These are phyloP conservation scores for Parsonsia alboflavescens DNA, from an alignment of 257 asterid species.

Conservation along the genomic window DNA sequence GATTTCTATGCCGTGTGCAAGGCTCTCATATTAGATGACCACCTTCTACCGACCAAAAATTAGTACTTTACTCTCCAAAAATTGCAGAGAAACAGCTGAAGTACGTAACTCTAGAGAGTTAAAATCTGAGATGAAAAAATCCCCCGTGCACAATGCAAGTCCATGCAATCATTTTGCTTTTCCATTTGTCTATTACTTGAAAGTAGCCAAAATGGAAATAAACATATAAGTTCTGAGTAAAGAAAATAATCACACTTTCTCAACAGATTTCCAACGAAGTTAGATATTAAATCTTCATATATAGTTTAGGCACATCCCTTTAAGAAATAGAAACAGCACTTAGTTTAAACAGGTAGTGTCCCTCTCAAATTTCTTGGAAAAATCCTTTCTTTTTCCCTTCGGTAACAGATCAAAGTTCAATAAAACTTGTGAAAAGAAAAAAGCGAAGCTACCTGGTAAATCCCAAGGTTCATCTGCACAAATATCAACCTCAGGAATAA, in stretches of 20 bases:
- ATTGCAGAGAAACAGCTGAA: background rate
- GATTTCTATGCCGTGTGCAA: background rate
- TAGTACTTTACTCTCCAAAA: background rate
- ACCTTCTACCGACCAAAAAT: background rate
- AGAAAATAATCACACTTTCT: background rate
- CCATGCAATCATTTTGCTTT: background rate
- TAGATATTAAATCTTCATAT: background rate
- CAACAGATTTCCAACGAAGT: background rate
- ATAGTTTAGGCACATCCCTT: background rate
- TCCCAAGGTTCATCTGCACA: slow-evolving; percentile 90
- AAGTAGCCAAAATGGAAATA: too few species aligned
- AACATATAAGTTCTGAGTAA: background rate
- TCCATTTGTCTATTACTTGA: background rate
- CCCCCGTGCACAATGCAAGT: background rate
- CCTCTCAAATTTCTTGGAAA: background rate
- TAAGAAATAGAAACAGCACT: background rate
- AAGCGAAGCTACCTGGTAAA: slow-evolving; percentile 58
- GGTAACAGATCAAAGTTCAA: background rate
- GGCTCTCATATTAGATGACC: background rate
- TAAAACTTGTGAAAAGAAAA: background rate
- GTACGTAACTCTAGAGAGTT: background rate
- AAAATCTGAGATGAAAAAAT: background rate
- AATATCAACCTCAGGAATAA: slow-evolving; percentile 76
- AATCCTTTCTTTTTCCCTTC: background rate
- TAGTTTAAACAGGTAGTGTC: background rate